Base-by-base conservation (phyloP, 768 basidiomycete genomes). In the Termitomyces sp. region DNA sequence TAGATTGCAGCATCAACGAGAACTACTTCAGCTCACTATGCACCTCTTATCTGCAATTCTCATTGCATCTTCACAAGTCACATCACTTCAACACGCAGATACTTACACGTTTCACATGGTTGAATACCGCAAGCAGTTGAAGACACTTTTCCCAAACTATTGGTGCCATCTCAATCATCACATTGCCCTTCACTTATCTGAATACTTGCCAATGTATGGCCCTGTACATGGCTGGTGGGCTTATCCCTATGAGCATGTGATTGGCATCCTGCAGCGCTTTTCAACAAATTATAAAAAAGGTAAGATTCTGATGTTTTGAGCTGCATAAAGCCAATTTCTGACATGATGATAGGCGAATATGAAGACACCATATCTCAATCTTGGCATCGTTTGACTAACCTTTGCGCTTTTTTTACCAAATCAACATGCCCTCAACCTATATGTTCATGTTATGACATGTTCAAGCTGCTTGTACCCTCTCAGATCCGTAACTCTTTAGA, bases 81-180 rank as follows among this genome's bases (percentile, higher is more conserved):
- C 46, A 5, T 36, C 14, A 0, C 13, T 6, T 26, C 10, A 48
- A 22, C 46, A 56, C 28, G 22, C 42, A 5, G 12, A 16, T 16
- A 20, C 4, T 8, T 55, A 55, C 14, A n/a, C 20, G 20, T 16
- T n/a, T 13, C 35, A 44, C 13, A 47, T 56, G 24, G 2, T 24
- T 26, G 35, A 56, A 12, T 56, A 56, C 10, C 24, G 36, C 9
- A 47, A 56, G n/a, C 42, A 47, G 46, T 30, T 56, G 16, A 30
- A 35, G 26, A 18, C 8, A 1, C 13, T 56, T 0, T 80, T 68
- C 58, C 70, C 67, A 0, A 59, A 63, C 16, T 58, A 60, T 8
- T 36, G 51, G 1, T 52, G 77, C 16, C 59, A 57, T 1, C 70
- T 72, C 0, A 75, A 75, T 46, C 75, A 79, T 10, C 79, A 79